Base-by-base conservation (phyloP, 2,329 filamentous ascomycete species). In the Venturia carpophila region DNA sequence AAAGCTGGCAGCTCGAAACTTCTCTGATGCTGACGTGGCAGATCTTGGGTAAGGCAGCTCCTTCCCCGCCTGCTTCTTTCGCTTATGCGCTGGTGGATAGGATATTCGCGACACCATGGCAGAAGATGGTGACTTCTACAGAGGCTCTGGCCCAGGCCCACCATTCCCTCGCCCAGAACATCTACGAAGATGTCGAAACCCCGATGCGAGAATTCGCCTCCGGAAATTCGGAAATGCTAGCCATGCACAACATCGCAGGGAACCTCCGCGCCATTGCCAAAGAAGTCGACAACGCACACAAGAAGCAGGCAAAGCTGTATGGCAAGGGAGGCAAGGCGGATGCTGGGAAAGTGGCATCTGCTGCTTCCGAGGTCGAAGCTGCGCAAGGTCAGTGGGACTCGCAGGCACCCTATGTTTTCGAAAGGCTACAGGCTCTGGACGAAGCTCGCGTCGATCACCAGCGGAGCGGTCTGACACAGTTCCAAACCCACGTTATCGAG, bases 371-470 rank as follows among this genome's bases (percentile, higher is more conserved):
- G 68, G 84, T 95, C 55, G 90, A 96, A 68, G 86, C 86, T 67
- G 88, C 91, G n/a, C 85, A 82, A 56, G 84, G 88, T 69, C 89
- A 96, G 73, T 99, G 94, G 94, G 88, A 96, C 65, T 92, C 91
- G 0, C 92, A 96, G 75, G 91, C 94, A 17, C 94, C 94, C 0
- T 97, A 91, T 76, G 89, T 97, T 67, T 97, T 96, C 73, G 94
- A 99, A 77, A 89, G 88, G 67, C 84, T 99, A 34, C 94, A 99
- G 75, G 88, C 90, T 6, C 80, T 95, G 41, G 94, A 99, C 73
- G 94, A 99, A 78, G 87, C 85, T 70, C 86, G 94, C 65, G 80
- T 95, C 69, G 96, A 97, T 75, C 89, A 95, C 72, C 81, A 99
- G 66, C 89, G 93, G 67, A 93, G 97, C 75, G 84, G 90, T 49